These are phyloP conservation scores for Gastroboletus turbinatus DNA, from an alignment of 1,284 basidiomycete species.

Conservation along the genomic window DNA sequence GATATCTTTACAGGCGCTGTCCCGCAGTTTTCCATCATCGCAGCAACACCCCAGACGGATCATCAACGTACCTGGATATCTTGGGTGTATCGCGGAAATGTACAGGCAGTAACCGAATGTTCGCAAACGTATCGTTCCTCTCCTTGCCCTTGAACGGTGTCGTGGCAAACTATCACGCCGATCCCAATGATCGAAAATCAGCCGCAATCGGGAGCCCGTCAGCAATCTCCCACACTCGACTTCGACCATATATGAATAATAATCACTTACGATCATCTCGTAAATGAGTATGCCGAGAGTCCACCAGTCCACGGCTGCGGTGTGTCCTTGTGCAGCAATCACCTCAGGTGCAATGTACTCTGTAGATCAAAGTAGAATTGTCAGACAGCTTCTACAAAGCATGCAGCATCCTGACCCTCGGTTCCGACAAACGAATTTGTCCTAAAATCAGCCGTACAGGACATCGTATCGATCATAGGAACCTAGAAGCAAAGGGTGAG, in stretches of 20 bases:
- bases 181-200: conserved; percentile 15
- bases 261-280: conserved; percentile 94
- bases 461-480: conserved; percentile 93
- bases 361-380: conserved; percentile 38
- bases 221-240: conserved; percentile 21
- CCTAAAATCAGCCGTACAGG: conserved; percentile 95
- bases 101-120: conserved; percentile 88
- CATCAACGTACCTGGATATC: conserved; percentile 71
- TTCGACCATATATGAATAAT: conserved; percentile 19
- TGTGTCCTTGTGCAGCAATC: conserved; percentile 96
- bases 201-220: conserved; percentile 14
- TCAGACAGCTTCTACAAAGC: conserved; percentile 21
- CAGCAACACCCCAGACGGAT: neutral
- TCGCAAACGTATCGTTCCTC: conserved; percentile 94
- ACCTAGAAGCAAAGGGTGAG: conserved; percentile 45
- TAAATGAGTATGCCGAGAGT: conserved; percentile 98
- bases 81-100: conserved; percentile 86
- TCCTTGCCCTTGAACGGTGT: conserved; percentile 98
- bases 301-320: conserved; percentile 99
- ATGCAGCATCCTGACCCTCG: conserved; percentile 64
- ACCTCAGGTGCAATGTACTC: conserved; percentile 99
- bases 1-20: conserved; percentile 83
- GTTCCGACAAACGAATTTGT: conserved; percentile 99
- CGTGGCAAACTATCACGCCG: conserved; percentile 76
- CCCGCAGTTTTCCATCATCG: conserved; percentile 17